Percentiles rank a stretch among this genome's conserved stretches.
Evolutionary conservation across 495 filamentous ascomycete genomes (phyloP).

Genomic region (Xylaria sp.): DNA sequence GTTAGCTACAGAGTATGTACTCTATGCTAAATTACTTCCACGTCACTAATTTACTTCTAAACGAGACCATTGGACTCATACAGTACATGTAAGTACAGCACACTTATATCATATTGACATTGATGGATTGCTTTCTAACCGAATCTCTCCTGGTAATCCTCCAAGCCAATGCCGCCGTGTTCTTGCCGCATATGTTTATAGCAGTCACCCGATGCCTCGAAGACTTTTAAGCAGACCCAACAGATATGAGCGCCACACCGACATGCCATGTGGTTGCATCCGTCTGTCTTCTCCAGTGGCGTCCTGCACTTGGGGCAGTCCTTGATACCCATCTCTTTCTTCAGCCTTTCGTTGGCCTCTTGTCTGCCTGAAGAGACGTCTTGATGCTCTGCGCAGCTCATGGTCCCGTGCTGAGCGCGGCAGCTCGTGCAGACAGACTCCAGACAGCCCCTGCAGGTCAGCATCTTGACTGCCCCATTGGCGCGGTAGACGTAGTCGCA

Average conservation of each 20-base stretch:
- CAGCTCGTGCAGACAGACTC: constrained; percentile 48
- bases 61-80: no score
- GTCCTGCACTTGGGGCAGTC: constrained; percentile 49
- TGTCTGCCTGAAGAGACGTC: constrained; percentile 39
- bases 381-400: constrained; percentile 48
- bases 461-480: constrained; percentile 27
- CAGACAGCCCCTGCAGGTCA: constrained; percentile 49
- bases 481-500: constrained; percentile 51
- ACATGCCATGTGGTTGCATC: constrained; percentile 61
- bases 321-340: constrained; percentile 44
- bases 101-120: no score
- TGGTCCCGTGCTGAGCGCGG: constrained; percentile 41
- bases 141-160: background rate
- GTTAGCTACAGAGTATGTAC: no score
- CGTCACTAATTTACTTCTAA: no score
- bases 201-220: background rate
- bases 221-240: constrained; percentile 49
- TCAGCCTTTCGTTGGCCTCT: constrained; percentile 36
- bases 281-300: constrained; percentile 53
- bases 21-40: no score
- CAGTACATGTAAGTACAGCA: no score
- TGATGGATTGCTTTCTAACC: background rate
- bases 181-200: constrained; percentile 24
- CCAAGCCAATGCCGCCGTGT: constrained; percentile 3
- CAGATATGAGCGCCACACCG: constrained; percentile 58